Percentiles rank a stretch among this genome's conserved stretches.
Evolutionary conservation across 139 green algal species (phyloP).

Genomic region (Coelastrella sp.): DNA sequence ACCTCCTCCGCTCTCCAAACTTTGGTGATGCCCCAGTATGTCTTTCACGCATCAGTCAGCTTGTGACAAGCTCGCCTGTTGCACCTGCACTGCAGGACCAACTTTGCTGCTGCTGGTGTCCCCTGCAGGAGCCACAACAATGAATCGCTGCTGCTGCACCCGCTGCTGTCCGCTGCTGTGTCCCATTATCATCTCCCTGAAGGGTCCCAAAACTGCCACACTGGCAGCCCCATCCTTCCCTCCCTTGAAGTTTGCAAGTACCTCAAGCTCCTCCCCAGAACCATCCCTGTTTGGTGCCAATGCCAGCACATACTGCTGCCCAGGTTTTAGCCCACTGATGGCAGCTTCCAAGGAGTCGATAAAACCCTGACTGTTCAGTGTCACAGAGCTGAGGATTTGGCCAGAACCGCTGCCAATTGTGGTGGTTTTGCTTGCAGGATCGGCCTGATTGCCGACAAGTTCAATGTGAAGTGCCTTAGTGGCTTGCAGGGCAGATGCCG

Average conservation of each 20-base stretch:
- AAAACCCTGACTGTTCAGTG: slow-evolving; percentile 22
- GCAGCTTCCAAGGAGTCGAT: slow-evolving; percentile 19
- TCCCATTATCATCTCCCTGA: neutral
- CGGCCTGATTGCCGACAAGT: neutral
- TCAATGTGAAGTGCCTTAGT: neutral
- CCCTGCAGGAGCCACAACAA: neutral
- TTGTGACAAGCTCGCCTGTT: neutral
- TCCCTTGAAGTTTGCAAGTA: neutral
- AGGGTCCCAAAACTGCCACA: neutral
- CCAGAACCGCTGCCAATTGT: neutral
- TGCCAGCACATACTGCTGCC: slow-evolving; percentile 25
- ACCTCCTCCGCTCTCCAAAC: too few species aligned
- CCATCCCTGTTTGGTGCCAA: slow-evolving; percentile 11
- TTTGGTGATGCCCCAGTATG: too few species aligned
- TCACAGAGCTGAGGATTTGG: neutral
- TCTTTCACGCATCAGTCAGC: too few species aligned
- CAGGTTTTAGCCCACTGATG: neutral
- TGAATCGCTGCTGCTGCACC: neutral
- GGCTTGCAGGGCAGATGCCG: neutral
- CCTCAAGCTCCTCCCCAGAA: neutral
- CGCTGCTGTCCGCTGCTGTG: neutral
- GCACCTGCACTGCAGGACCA: neutral
- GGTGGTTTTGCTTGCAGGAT: too few species aligned
- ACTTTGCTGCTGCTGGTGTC: neutral
- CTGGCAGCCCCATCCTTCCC: neutral